Percentiles rank a stretch among this genome's conserved stretches.
These are phyloP conservation scores for Ogataea parapolymorpha DNA, from an alignment of 805 yeast genomes.

Conservation along the genomic window DNA sequence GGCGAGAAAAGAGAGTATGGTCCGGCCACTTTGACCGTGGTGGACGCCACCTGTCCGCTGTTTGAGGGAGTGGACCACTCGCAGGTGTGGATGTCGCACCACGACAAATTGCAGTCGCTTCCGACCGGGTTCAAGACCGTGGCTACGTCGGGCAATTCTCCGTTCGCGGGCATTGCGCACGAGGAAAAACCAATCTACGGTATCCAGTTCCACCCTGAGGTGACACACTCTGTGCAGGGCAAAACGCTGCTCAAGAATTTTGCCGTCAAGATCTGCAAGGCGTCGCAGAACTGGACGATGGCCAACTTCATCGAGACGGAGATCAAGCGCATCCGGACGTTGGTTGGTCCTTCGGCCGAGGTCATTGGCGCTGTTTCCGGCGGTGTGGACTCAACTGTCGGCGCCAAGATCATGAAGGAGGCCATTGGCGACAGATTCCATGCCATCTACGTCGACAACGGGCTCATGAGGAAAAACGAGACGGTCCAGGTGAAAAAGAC, in stretches of 20 bases:
- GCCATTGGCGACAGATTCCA: slow-evolving; percentile 99
- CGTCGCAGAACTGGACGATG: slow-evolving; percentile 94
- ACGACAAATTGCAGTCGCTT: slow-evolving; percentile 88
- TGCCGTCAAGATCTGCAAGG: slow-evolving; percentile 87
- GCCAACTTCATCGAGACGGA: slow-evolving; percentile 96
- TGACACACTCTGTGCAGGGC: slow-evolving; percentile 92
- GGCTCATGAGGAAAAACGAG: slow-evolving; percentile 94
- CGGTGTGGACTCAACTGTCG: slow-evolving; percentile 99
- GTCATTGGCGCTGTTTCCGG: slow-evolving; percentile 99
- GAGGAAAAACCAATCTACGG: slow-evolving; percentile 76
- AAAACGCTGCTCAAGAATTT: slow-evolving; percentile 84
- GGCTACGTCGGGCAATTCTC: slow-evolving; percentile 92
- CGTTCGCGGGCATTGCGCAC: slow-evolving; percentile 89
- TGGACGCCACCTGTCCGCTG: slow-evolving; percentile 62
- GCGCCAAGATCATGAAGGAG: slow-evolving; percentile 95
- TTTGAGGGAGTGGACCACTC: slow-evolving; percentile 90
- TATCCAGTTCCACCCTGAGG: slow-evolving; percentile 99
- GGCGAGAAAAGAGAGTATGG: slow-evolving; percentile 99
- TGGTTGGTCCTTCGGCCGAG: slow-evolving; percentile 97
- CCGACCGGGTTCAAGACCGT: slow-evolving; percentile 87
- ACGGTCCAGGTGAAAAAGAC: slow-evolving; percentile 86
- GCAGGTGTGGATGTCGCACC: slow-evolving; percentile 99
- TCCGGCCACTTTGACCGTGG: slow-evolving; percentile 88
- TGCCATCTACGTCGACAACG: slow-evolving; percentile 96
- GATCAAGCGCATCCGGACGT: slow-evolving; percentile 82